Evolutionary conservation across 306 rosid genomes (phyloP), one percentile per base, ranked within the genome.

Genomic region (Cicer judaicum): DNA sequence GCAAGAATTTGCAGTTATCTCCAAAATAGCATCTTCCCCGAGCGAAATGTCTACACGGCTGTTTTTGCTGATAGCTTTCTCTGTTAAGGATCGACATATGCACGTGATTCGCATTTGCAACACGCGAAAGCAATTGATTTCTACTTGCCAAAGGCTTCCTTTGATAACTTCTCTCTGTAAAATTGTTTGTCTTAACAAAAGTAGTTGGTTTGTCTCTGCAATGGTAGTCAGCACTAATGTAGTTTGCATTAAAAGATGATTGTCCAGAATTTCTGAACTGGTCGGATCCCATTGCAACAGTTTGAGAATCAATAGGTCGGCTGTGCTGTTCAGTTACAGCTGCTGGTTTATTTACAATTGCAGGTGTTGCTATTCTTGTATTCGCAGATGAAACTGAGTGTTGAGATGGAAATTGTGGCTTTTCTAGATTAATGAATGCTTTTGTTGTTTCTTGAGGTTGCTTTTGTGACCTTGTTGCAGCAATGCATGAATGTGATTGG

Each of bases 1-100:
- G 97, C 2, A 74, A 76, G 78, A 82, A 94, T 68, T 85, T 94
- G 85, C 97, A 91, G 15, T 52, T 87, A 39, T 87, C 90, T 55
- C 98, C 95, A 47, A 19, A 90, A 79, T 72, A 48, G 70, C 98
- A 90, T 68, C 88, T 72, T 14, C 97, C 91, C 79, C 79, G 87
- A 6, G 87, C 84, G 76, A 78, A 91, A 67, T 87, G 55, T 41
- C 79, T 80, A 76, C 97, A 91, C 40, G 59, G 68, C 79, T 86
- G 96, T 43, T 73, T 87, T 52, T 54, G 82, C 77, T 1, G 53
- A 29, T 48, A 43, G 61, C 64, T 44, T 72, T 79, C 83, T 76
- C 78, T 46, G 2, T 34, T 38, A 12, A 14, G 13, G 1, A 43
- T 38, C 60, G 12, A 53, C 10, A 65, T 74, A 67, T 61, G 53